These are phyloP conservation scores for Borovskyia barvae DNA, from an alignment of 208 protist genomes.

Conservation along the genomic window DNA sequence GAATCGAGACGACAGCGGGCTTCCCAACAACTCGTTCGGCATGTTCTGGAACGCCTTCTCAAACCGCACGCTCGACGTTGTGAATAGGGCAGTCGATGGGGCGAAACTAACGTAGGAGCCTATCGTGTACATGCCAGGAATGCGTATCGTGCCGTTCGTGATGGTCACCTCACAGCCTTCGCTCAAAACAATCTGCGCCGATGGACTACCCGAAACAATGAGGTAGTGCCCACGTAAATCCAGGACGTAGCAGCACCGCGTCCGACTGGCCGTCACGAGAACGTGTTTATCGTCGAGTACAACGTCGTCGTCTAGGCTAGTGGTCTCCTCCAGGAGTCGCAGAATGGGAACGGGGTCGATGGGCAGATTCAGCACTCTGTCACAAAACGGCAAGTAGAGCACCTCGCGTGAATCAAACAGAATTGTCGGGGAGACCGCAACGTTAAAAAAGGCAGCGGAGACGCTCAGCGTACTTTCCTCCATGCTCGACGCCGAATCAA, in stretches of 20 bases:
- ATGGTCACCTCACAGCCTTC: conserved; percentile 84
- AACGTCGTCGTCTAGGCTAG: conserved; percentile 47
- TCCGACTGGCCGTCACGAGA: conserved; percentile 51
- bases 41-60: conserved; percentile 63
- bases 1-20: no score
- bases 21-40: no score
- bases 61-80: conserved; percentile 44
- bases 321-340: conserved; percentile 43
- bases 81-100: conserved; percentile 53
- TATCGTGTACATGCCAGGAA: conserved; percentile 80
- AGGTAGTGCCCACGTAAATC: conserved; percentile 70
- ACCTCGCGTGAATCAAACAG: conserved; percentile 71
- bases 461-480: conserved; percentile 45
- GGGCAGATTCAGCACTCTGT: conserved; percentile 63
- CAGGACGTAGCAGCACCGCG: conserved; percentile 70
- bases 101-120: conserved; percentile 85
- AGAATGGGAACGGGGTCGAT: conserved; percentile 62
- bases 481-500: conserved; percentile 26
- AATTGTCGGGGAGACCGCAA: conserved; percentile 66
- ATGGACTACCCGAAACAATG: conserved; percentile 45
- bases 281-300: conserved; percentile 74
- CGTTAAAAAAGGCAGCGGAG: conserved; percentile 25
- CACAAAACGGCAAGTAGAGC: conserved; percentile 78
- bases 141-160: conserved; percentile 77
- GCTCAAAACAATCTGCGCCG: conserved; percentile 61